Evolutionary conservation across 2,329 filamentous ascomycete species (phyloP), one percentile per base, ranked within the genome.

Genomic region (Ceratocystis cacaofunesta): DNA sequence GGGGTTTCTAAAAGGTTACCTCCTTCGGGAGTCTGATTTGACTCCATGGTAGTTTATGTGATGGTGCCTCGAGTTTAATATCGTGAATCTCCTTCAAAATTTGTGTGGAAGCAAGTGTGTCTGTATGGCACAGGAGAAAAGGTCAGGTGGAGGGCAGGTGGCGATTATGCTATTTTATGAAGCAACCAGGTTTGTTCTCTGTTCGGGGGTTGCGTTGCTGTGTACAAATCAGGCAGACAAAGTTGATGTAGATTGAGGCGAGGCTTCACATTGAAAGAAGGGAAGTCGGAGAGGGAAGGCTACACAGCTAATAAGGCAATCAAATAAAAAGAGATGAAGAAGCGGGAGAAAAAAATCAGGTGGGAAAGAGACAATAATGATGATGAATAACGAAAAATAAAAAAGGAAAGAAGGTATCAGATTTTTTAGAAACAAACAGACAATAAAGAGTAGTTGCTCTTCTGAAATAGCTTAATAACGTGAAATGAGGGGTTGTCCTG

Each of bases 401-500:
- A 43, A 52, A 17, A 41, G 46, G 15, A 61, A 17, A 22, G 25
- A 62, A 3, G 44, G 6, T 25, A 12, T 55, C 25, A 61, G 57
- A 52, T 28, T 41, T 61, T 28, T 32, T 22, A 25, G 46, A 36
- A 36, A 52, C 46, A 61, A 65, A 30, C 43, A 52, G 30, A 55
- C 48, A 65, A 28, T 8, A 61, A 41, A 52, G 48, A 52, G 48
- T 28, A 52, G 48, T 52, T 52, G 48, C 48, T 28, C 22, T 52
- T 41, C 10, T 41, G 4, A 41, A 41, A 12, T 41, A 15, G 36
- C 36, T 41, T 12, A 15, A 41, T 41, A 41, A 15, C 36, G 15
- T 36, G 36, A 43, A 36, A 48, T 64, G 52, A 58, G 55, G 55
- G 55, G 55, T 58, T 58, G 55, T 25, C 22, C 28, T n/a, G 28